Evolutionary conservation across 352 stramenopile genomes (phyloP).

Genomic region (Lagenidium giganteum): DNA sequence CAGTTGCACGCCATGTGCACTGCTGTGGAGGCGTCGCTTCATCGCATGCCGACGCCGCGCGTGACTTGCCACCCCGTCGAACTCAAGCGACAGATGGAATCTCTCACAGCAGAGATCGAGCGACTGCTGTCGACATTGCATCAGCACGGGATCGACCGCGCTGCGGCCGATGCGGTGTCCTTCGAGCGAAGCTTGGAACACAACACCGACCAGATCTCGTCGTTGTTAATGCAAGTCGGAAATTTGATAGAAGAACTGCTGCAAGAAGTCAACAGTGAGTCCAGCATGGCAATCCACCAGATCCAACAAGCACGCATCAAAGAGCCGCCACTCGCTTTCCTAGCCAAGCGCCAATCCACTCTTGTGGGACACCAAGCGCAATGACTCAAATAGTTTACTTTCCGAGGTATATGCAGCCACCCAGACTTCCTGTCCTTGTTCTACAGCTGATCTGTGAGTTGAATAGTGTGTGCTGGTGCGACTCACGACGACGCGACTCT

Average conservation of each 20-base stretch:
- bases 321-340: too few relatives aligned
- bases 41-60: slow-evolving; percentile 28
- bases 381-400: too few relatives aligned
- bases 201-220: slow-evolving; percentile 15
- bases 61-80: slow-evolving; percentile 18
- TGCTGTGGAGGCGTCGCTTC: slow-evolving; percentile 27
- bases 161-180: slow-evolving; percentile 15
- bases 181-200: slow-evolving; percentile 29
- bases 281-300: slow-evolving; percentile 30
- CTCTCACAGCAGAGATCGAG: slow-evolving; percentile 21
- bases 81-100: slow-evolving; percentile 27
- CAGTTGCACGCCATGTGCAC: slow-evolving; percentile 19
- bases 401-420: too few relatives aligned
- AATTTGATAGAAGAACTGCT: slow-evolving; percentile 29
- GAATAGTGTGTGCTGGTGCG: too few relatives aligned
- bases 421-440: too few relatives aligned
- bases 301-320: slow-evolving; percentile 26
- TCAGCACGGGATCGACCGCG: slow-evolving; percentile 11
- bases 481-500: too few relatives aligned
- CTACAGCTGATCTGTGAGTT: too few relatives aligned
- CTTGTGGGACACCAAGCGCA: too few relatives aligned
- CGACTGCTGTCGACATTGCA: slow-evolving; percentile 22
- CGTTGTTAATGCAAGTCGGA: slow-evolving; percentile 30
- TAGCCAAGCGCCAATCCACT: too few relatives aligned
- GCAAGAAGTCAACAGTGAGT: slow-evolving; percentile 30